A percentile compares a stretch with the other conserved stretches of the same genome.
Conservation (phyloP, 75 land plant genomes). For the Chamaecyparis obtusa region DNA sequence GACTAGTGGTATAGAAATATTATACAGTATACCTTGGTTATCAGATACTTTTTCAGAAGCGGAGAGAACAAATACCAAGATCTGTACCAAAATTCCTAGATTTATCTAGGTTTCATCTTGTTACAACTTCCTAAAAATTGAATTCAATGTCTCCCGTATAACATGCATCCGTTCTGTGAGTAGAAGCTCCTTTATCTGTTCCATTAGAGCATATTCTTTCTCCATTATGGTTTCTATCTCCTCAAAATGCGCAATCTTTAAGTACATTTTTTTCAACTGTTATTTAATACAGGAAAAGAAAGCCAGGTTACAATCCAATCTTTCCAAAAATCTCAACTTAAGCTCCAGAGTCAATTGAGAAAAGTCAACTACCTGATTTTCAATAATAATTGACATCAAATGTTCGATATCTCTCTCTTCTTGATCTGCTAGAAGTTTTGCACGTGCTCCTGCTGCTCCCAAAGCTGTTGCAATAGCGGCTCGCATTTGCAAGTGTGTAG, state of each 20-base stretch:
- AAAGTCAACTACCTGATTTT: constrained; percentile 65
- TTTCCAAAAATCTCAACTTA: background rate
- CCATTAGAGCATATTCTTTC: constrained; percentile 52
- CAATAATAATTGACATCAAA: constrained; percentile 69
- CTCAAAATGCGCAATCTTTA: constrained; percentile 75
- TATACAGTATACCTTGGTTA: background rate
- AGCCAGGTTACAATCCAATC: background rate
- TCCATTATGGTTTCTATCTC: constrained; percentile 79
- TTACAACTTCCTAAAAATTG: background rate
- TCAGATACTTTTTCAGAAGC: background rate
- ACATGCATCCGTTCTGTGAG: constrained; percentile 53
- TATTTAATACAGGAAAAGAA: background rate
- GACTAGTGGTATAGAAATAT: background rate
- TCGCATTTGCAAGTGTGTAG: constrained; percentile 37
- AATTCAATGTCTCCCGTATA: constrained; percentile 13
- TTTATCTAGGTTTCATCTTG: background rate
- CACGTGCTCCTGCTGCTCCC: constrained; percentile 86
- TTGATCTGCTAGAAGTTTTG: constrained; percentile 87
- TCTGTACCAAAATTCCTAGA: background rate
- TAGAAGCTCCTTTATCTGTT: constrained; percentile 49
- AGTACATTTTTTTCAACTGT: constrained; percentile 69
- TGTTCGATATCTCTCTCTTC: constrained; percentile 90
- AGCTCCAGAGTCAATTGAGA: background rate
- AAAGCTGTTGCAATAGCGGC: constrained; percentile 77
- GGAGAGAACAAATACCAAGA: background rate